A percentile compares a stretch with the other conserved stretches of the same genome.
Evolutionary conservation across 2,329 filamentous ascomycete genomes (phyloP).

Genomic region (Trichothecium sympodiale): DNA sequence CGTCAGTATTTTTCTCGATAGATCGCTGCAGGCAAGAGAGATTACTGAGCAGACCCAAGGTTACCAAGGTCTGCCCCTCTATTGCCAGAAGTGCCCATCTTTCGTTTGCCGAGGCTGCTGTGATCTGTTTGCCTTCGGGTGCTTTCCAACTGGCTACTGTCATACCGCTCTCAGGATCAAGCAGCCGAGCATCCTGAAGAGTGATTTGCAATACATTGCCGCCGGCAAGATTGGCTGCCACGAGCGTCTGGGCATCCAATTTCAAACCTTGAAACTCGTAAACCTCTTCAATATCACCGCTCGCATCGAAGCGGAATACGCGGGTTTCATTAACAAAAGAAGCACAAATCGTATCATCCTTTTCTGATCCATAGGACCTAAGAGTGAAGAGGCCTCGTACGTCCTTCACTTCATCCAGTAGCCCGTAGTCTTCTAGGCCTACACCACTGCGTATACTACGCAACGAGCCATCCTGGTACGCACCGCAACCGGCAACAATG

Average conservation of each 20-base stretch:
- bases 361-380: slow-evolving; percentile 33
- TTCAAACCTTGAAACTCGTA: slow-evolving; percentile 62
- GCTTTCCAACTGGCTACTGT: slow-evolving; percentile 48
- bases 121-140: slow-evolving; percentile 48
- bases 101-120: slow-evolving; percentile 64
- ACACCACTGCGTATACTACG: slow-evolving; percentile 90
- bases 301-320: slow-evolving; percentile 62
- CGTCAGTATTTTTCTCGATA: slow-evolving; percentile 37
- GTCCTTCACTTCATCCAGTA: slow-evolving; percentile 67
- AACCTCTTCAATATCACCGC: slow-evolving; percentile 78
- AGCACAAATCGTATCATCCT: slow-evolving; percentile 61
- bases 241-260: slow-evolving; percentile 60
- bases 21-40: slow-evolving; percentile 49
- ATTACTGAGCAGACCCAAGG: slow-evolving; percentile 50
- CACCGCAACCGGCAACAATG: slow-evolving; percentile 86
- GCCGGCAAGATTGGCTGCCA: slow-evolving; percentile 53
- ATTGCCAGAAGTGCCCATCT: slow-evolving; percentile 62
- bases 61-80: slow-evolving; percentile 61
- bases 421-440: slow-evolving; percentile 75
- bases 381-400: slow-evolving; percentile 66
- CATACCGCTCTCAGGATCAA: slow-evolving; percentile 47
- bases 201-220: slow-evolving; percentile 69
- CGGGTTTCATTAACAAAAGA: slow-evolving; percentile 78
- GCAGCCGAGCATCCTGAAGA: slow-evolving; percentile 46
- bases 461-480: slow-evolving; percentile 77